Base-by-base conservation (phyloP, 352 stramenopile genomes). In the Pythium phragmiticola region DNA sequence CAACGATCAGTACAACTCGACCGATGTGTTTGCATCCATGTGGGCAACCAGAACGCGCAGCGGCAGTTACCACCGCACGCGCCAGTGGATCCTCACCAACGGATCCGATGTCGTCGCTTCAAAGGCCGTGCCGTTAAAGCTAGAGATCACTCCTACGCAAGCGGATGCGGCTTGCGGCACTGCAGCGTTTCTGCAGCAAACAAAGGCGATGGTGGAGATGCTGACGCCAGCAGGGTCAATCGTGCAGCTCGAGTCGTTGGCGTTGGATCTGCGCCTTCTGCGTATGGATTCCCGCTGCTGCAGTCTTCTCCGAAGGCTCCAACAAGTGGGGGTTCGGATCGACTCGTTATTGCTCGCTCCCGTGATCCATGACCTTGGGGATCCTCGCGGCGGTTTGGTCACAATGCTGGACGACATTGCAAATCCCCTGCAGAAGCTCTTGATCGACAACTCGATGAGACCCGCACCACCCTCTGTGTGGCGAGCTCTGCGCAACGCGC, bases 1-100 rank as follows among this genome's bases (percentile, higher is more conserved):
- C 23, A 64, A 41, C 14, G 65, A 53, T 48, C 63, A 57, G 19
- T 69, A 69, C 42, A 50, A 69, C 14, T 55, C 55, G 8, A 19
- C 65, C 14, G 63, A 69, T 26, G 55, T 69, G 33, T 69, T 57
- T 53, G 33, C 19, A 7, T 21, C 48, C 9, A 60, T 69, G 63
- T 69, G 55, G 55, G 19, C 43, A 1, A 21, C 23, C 6, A 17
- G 28, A 3, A 23, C 33, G 0, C 42, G 50, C 21, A 57, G 41
- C 50, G 48, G 39, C 16, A 39, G 39, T 11, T 65, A 61, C 43
- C 33, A 61, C 2, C 63, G 63, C 33, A 65, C 63, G n/a, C 49
- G 55, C 30, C 5, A 55, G 41, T 69, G 63, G 63, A 12, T 69
- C 13, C 12, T 61, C 9, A 13, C 16, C 6, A 28, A 57, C 37